Base-by-base conservation (phyloP, 169 alveolate species). In the Fabrea salina region DNA sequence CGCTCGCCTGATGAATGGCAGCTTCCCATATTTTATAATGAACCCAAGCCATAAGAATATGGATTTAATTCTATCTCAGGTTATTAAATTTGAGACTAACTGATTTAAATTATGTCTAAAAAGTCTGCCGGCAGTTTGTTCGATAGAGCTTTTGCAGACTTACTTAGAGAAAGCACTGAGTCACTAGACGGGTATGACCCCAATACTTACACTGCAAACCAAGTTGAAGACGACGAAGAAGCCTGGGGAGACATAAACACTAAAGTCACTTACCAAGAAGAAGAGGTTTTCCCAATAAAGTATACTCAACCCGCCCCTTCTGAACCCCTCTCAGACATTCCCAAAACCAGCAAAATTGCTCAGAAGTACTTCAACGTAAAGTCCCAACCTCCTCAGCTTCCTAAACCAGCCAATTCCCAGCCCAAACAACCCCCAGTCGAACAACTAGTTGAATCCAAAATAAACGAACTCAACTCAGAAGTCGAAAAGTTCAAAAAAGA, bases 201-300 rank as follows among this genome's bases (percentile, higher is more conserved):
- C 22, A 8, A 11, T 19, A 8, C 6, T 11, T 54, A 54, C 22
- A 54, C 11, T 6, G 66, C 8, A 54, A 7, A 54, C 39, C 25
- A n/a, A n/a, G n/a, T 54, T 19, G 66, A 54, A 54, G 30, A 54
- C 22, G 75, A 64, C 35, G 51, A 64, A 19, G 75, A 64, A 64
- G 75, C 50, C 27, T 64, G 75, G 51, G 75, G 75, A 33, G 75
- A 64, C 5, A 16, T 64, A 35, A 22, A 64, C 33, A 16, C 50
- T 13, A 19, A 33, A 41, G 51, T 64, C 16, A 35, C 35, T 16
- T 64, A 64, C 30, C 35, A 64, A 40, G 27, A 33, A 19, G 32
- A 19, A 0, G 19, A 22, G 27, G 57, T 56, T 39, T n/a, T 1
- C 1, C 22, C 4, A 0, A 35, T 39, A 64, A 32, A 19, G 16